Percentiles rank a stretch among this genome's conserved stretches.
Conservation (phyloP, 2,329 filamentous ascomycete genomes). For the Paramyrothecium sp. region DNA sequence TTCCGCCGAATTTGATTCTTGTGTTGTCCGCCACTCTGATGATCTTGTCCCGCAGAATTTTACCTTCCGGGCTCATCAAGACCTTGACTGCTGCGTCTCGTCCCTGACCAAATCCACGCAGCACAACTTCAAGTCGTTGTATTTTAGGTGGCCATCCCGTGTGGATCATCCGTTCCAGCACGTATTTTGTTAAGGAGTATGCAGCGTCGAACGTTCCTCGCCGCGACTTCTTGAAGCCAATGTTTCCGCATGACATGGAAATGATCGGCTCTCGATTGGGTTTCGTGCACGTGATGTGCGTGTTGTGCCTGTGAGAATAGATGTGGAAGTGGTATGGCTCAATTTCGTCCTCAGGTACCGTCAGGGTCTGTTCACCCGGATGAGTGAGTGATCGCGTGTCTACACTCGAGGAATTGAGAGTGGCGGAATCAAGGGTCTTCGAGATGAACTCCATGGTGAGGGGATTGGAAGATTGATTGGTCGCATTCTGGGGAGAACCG, state of each 20-base stretch:
- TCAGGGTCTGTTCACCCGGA: constrained; percentile 11
- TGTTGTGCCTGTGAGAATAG: constrained; percentile 89
- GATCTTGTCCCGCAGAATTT: constrained; percentile 71
- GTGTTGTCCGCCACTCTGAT: constrained; percentile 81
- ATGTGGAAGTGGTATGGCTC: constrained; percentile 86
- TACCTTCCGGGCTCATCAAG: constrained; percentile 81
- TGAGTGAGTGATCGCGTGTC: constrained; percentile 30
- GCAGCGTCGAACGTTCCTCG: constrained; percentile 86
- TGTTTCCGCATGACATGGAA: constrained; percentile 77
- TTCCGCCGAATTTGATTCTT: constrained; percentile 92
- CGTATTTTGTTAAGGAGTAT: constrained; percentile 83
- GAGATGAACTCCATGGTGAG: constrained; percentile 32
- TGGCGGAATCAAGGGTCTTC: constrained; percentile 22
- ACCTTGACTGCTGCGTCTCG: constrained; percentile 90
- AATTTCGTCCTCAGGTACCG: constrained; percentile 33
- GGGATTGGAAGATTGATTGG: constrained; percentile 14
- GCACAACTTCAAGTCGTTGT: constrained; percentile 71
- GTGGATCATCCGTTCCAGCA: constrained; percentile 82
- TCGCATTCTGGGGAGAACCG: constrained; percentile 19
- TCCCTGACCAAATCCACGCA: constrained; percentile 83
- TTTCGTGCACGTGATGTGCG: constrained; percentile 84
- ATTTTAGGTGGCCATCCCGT: constrained; percentile 76
- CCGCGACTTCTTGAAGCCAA: constrained; percentile 84
- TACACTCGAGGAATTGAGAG: constrained; percentile 23
- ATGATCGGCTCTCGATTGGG: constrained; percentile 79